Evolutionary conservation across 306 rosid species (phyloP).

Genomic region (Cercis canadensis): DNA sequence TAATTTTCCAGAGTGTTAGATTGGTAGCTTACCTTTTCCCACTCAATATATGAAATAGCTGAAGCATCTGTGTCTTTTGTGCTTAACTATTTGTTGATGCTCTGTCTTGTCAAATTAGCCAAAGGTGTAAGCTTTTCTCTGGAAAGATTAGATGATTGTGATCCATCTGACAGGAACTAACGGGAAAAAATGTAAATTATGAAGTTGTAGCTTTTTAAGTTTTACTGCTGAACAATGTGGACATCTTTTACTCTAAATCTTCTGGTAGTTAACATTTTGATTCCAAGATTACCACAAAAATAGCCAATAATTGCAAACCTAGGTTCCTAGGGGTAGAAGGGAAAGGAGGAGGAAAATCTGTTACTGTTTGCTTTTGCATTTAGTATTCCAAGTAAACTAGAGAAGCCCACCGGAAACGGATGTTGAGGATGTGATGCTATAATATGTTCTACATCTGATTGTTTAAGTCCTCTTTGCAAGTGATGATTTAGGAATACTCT

Average conservation of each 20-base stretch:
- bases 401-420: slow-evolving; percentile 8
- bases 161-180: not conserved
- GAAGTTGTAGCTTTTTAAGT: not conserved
- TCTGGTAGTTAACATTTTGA: not conserved
- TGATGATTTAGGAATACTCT: slow-evolving; percentile 23
- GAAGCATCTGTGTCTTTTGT: not conserved
- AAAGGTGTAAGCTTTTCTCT: not conserved
- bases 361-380: too few species aligned
- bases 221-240: not conserved
- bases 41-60: not conserved
- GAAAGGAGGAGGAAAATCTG: not conserved
- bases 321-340: not conserved
- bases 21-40: too few species aligned
- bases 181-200: not conserved
- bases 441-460: slow-evolving; percentile 10
- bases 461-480: slow-evolving; percentile 26
- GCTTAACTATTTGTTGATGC: not conserved
- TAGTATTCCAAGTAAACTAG: too few species aligned
- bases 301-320: not conserved
- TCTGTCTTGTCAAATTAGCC: slow-evolving; percentile 1
- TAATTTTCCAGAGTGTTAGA: not conserved
- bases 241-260: slow-evolving; percentile 1
- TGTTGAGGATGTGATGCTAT: slow-evolving; percentile 3
- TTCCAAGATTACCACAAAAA: not conserved
- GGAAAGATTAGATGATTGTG: slow-evolving; percentile 2